phyloP scores from a whole-genome alignment of 805 yeast species.

The Kuraishia capsulata region DNA sequence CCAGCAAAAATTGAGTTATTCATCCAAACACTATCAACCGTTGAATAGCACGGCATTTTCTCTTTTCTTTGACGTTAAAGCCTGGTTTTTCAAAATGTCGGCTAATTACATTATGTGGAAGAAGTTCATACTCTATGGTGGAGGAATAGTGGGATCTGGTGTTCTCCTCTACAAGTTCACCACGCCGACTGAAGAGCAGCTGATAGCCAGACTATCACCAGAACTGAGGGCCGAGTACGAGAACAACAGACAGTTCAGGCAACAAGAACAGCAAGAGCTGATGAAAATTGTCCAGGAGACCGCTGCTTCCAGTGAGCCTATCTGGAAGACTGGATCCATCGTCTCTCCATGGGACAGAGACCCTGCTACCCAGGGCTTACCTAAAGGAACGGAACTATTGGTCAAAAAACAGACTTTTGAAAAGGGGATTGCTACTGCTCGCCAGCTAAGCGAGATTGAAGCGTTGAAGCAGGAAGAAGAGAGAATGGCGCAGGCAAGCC shows the following conservation, averaged over 20 bases:
- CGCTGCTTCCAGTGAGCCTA: constrained; percentile 61
- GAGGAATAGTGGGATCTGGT: constrained; percentile 68
- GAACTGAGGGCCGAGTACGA: constrained; percentile 74
- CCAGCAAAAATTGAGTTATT: no score
- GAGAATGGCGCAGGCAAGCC: constrained; percentile 19
- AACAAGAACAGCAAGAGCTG: constrained; percentile 59
- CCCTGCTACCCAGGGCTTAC: constrained; percentile 13
- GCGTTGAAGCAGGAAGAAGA: constrained; percentile 27
- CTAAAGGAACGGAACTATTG: constrained; percentile 26
- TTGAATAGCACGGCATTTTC: no score
- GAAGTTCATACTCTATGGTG: constrained; percentile 34
- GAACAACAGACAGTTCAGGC: constrained; percentile 48
- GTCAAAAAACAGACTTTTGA: constrained; percentile 36
- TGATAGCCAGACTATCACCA: constrained; percentile 69
- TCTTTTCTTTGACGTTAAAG: no score
- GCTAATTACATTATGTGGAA: constrained; percentile 14
- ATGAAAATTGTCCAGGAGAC: constrained; percentile 61
- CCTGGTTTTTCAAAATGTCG: no score
- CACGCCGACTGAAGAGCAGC: constrained; percentile 78
- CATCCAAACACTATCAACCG: no score
- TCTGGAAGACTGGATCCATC: constrained; percentile 73
- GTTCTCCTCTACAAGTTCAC: constrained; percentile 60
- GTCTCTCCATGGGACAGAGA: constrained; percentile 60
- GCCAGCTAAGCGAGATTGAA: constrained; percentile 28
- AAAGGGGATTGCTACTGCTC: constrained; percentile 33